A percentile compares a stretch with the other conserved stretches of the same genome.
These are phyloP conservation scores for Phytopythium litorale DNA, from an alignment of 352 stramenopile genomes.

Conservation along the genomic window DNA sequence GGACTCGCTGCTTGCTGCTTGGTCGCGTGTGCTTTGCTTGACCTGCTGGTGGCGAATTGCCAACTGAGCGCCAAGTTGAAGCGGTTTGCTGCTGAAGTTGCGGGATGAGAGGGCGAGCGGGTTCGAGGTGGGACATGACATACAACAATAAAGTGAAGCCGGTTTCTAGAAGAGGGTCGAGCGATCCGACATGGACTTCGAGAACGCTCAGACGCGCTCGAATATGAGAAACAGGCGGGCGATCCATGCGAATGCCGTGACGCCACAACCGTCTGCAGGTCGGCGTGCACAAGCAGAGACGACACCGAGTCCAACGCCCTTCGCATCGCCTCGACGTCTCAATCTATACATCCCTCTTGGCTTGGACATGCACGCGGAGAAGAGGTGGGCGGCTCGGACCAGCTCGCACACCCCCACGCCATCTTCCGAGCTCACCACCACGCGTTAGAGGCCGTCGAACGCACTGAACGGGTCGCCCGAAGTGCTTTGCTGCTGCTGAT, in stretches of 20 bases:
- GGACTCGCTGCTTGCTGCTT: not conserved
- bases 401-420: not conserved
- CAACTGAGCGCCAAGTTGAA: slow-evolving; percentile 6
- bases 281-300: not conserved
- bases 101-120: not conserved
- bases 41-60: slow-evolving; percentile 12
- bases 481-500: slow-evolving; percentile 37
- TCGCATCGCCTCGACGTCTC: not conserved
- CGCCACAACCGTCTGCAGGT: no score
- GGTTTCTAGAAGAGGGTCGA: slow-evolving; percentile 5
- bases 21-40: not conserved
- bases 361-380: not conserved
- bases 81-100: not conserved
- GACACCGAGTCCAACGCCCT: not conserved
- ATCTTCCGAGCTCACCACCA: not conserved
- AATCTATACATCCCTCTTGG: slow-evolving; percentile 1
- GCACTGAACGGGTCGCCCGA: slow-evolving; percentile 69
- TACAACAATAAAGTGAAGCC: not conserved
- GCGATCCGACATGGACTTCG: not conserved
- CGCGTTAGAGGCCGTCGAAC: slow-evolving; percentile 66
- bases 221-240: not conserved
- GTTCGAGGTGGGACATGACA: not conserved
- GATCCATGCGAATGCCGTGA: no score
- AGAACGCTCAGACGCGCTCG: not conserved
- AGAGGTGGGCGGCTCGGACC: no score